Evolutionary conservation across 768 basidiomycete species (phyloP).

Genomic region (Multifurca ochricompacta): DNA sequence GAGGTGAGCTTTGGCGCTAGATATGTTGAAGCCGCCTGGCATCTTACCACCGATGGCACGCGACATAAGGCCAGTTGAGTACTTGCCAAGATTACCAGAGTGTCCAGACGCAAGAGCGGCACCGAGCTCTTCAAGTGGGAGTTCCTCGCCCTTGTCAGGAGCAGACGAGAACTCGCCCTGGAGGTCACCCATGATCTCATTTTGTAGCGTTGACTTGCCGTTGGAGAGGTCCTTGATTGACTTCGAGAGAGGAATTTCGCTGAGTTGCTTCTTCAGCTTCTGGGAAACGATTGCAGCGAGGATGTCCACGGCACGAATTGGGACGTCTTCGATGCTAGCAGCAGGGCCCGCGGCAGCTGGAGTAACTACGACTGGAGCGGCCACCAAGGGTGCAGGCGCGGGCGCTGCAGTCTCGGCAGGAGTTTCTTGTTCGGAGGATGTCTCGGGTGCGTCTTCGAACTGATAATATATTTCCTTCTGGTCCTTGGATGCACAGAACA

Average conservation of each 20-base stretch:
- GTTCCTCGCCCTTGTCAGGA: slow-evolving; percentile 97
- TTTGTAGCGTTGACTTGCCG: slow-evolving; percentile 97
- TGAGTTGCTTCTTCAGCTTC: slow-evolving; percentile 92
- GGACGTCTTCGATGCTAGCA: slow-evolving; percentile 78
- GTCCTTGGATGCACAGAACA: slow-evolving; percentile 93
- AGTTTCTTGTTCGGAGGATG: slow-evolving; percentile 30
- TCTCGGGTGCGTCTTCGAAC: slow-evolving; percentile 74
- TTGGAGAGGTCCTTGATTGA: slow-evolving; percentile 98
- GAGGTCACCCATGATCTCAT: slow-evolving; percentile 95
- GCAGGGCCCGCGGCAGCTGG: slow-evolving; percentile 37
- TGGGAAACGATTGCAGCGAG: slow-evolving; percentile 87
- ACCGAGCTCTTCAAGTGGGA: slow-evolving; percentile 93
- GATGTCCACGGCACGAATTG: slow-evolving; percentile 86
- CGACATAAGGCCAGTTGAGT: slow-evolving; percentile 82
- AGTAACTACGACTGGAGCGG: slow-evolving; percentile 33
- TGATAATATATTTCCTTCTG: slow-evolving; percentile 96
- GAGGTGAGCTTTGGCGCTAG: slow-evolving; percentile 82
- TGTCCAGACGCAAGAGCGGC: slow-evolving; percentile 75
- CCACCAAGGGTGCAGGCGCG: slow-evolving; percentile 25
- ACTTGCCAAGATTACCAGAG: slow-evolving; percentile 85
- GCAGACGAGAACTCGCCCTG: slow-evolving; percentile 92
- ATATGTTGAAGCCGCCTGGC: slow-evolving; percentile 97
- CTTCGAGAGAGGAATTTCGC: slow-evolving; percentile 84
- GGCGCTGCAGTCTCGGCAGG: slow-evolving; percentile 28
- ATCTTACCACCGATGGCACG: slow-evolving; percentile 93